Base-by-base conservation (phyloP, 139 green algal genomes). In the Mesostigma viride region DNA sequence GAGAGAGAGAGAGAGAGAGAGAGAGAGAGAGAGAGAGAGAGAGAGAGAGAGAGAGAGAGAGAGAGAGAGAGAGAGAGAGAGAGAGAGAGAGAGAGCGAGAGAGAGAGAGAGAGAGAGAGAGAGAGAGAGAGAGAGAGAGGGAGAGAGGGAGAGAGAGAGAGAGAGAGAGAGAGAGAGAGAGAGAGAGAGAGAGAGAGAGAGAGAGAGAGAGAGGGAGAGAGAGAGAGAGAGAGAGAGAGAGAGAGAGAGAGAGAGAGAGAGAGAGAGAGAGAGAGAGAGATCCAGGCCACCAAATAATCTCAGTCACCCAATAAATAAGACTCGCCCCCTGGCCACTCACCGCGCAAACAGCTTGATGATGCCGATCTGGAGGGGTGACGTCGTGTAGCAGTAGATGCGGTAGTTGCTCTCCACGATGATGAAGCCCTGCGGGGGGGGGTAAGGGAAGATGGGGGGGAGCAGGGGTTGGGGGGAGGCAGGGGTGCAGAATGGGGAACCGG, bases 321-420 rank as follows among this genome's bases (percentile, higher is more conserved):
- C 14, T 51, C 40, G 40, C 40, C 40, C 40, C 14, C 53, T 62
- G n/a, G n/a, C n/a, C n/a, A 32, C 63, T 20, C 8, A 71, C 65
- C 56, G 34, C 14, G 33, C 36, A 20, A 82, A 78, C 3, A 82
- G 53, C 0, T 56, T 30, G 24, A 82, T 58, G 27, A 82, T 72
- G 24, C 57, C 60, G 3, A 53, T 27, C 58, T 78, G 70, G 26
- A 82, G 24, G n/a, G 48, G 31, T 2, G 58, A 73, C n/a, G 24
- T 20, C 27, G 70, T 78, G 66, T 82, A 82, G 3, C 60, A 65
- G 67, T 82, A 82, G 1, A 78, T 66, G 35, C 76, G 62, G 36
- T 64, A 82, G 62, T 82, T 82, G 60, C 70, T 78, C 66, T 82
- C 76, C 31, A 76, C 70, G 30, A 82, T 64, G 40, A 82, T 76